phyloP scores from a whole-genome alignment of 352 stramenopile genomes.

The Blastocystis sp. region DNA sequence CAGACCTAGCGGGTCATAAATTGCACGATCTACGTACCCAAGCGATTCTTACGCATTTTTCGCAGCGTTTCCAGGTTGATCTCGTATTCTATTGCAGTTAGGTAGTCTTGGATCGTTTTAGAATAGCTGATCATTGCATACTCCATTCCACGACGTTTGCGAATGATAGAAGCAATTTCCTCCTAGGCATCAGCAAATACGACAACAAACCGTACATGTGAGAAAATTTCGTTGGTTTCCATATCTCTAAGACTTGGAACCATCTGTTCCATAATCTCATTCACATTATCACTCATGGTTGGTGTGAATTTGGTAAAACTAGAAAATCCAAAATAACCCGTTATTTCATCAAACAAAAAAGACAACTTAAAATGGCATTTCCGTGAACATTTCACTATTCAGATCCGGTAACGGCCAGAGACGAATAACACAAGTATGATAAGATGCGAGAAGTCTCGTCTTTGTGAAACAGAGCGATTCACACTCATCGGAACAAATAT shows the following conservation, averaged over 20 bases:
- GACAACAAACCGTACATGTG: slow-evolving; percentile 11
- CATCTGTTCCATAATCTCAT: slow-evolving; percentile 58
- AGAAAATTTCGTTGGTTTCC: slow-evolving; percentile 53
- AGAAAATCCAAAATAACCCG: background rate
- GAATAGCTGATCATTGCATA: slow-evolving; percentile 38
- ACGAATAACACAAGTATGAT: slow-evolving; percentile 27
- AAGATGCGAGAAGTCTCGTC: background rate
- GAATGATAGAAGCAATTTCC: slow-evolving; percentile 58
- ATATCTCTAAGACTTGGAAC: slow-evolving; percentile 24
- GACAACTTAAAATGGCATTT: no score
- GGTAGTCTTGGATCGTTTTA: slow-evolving; percentile 27
- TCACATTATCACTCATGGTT: slow-evolving; percentile 53
- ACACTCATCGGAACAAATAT: slow-evolving; percentile 11
- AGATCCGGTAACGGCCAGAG: slow-evolving; percentile 18
- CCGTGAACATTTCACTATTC: background rate
- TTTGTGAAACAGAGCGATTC: background rate
- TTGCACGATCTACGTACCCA: background rate
- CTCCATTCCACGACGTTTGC: slow-evolving; percentile 45
- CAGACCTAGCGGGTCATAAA: slow-evolving; percentile 10
- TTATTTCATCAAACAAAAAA: slow-evolving; percentile 3
- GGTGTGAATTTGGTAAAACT: background rate
- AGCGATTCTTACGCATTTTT: slow-evolving; percentile 15
- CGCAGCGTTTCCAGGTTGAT: slow-evolving; percentile 56
- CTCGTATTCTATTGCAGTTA: slow-evolving; percentile 45
- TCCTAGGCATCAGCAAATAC: background rate